These are phyloP conservation scores for Crithidia bombi DNA, from an alignment of 208 protist genomes.

Conservation along the genomic window DNA sequence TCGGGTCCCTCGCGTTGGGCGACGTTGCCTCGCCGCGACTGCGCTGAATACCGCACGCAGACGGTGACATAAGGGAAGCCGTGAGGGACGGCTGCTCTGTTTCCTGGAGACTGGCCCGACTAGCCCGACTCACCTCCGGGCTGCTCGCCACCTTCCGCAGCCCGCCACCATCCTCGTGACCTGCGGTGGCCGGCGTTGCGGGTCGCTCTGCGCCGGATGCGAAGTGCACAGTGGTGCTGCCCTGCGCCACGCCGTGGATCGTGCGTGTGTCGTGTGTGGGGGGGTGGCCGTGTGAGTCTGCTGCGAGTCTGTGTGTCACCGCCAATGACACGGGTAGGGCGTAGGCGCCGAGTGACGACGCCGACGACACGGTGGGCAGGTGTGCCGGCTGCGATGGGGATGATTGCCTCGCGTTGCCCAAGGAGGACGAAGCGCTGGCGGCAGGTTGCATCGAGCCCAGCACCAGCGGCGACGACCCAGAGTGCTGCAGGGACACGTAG, in stretches of 20 bases:
- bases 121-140: not conserved
- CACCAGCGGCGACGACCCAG: not conserved
- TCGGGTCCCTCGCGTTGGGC: not conserved
- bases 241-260: not conserved
- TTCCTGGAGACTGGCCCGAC: constrained; percentile 1
- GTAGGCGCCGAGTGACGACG: not conserved
- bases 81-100: not conserved
- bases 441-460: not conserved
- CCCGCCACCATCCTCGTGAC: not conserved
- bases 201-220: not conserved
- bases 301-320: not conserved
- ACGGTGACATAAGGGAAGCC: not conserved
- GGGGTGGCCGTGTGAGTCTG: not conserved
- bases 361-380: not conserved
- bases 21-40: not conserved
- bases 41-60: not conserved
- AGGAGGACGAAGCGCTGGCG: constrained; percentile 6
- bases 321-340: not conserved
- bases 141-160: not conserved
- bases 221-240: constrained; percentile 7
- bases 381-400: not conserved
- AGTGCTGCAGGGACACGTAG: constrained; percentile 9
- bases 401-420: constrained; percentile 6
- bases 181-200: not conserved
- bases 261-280: not conserved